Base-by-base conservation (phyloP, 192 early-diverging fungal species). In the Entomortierella lignicola region DNA sequence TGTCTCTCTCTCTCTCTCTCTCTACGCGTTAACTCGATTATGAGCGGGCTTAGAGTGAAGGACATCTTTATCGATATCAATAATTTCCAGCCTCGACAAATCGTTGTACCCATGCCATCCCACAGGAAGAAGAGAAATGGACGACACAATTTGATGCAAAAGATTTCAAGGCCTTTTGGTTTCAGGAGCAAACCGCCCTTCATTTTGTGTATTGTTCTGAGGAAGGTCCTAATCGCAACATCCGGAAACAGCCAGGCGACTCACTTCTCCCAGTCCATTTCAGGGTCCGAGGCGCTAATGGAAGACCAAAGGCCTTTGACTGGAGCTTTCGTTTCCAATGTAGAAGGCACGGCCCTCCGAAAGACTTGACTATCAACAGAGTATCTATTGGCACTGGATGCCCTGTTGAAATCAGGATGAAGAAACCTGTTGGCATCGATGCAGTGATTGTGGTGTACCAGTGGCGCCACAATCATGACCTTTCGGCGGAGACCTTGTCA, bases 381-480 rank as follows among this genome's bases (percentile, higher is more conserved):
- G 30, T 29, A 18, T 58, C 65, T 67, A 53, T 67, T 48, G 65
- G 55, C 55, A 67, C n/a, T 44, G 55, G 41, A 21, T 67, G 42
- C 21, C 55, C 65, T 43, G 65, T 57, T 29, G 55, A 67, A 34
- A 67, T 67, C 65, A 43, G 44, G 55, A 67, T 67, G 55, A 26
- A 26, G 30, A 67, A 67, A n/a, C 65, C 43, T 56, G 25, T 26
- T 1, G 65, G 43, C 27, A 55, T n/a, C 27, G 65, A 57, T 66
- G 65, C 55, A 27, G 65, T 57, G 11, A 10, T 4, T 8, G 65
- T 66, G 65, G 42, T 48, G 5, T 66, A 66, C 55, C 65, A 21
- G 7, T 66, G 65, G 65, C 65, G 29, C 21, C 65, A 66, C 65
- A 57, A 48, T 41, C 55, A 66, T 66, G 65, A 66, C 54, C 20